Percentiles rank a stretch among this genome's conserved stretches.
These are phyloP conservation scores for Raffaelea albimanens DNA, from an alignment of 2,329 filamentous ascomycete species.

Conservation along the genomic window DNA sequence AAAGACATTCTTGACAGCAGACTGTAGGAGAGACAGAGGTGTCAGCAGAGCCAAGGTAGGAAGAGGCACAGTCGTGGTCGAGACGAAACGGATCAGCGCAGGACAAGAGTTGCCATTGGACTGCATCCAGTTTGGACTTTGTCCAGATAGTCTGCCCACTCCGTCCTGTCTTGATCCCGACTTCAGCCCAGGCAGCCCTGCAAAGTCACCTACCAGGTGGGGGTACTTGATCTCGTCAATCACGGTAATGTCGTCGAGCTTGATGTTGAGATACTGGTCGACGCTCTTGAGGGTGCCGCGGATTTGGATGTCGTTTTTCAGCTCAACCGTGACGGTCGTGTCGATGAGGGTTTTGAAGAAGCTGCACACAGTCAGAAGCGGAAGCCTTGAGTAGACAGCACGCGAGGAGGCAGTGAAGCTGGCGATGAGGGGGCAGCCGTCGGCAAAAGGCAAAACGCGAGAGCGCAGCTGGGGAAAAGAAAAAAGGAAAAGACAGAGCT, in stretches of 20 bases:
- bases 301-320: constrained; percentile 98
- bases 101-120: too few relatives aligned
- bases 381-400: not conserved
- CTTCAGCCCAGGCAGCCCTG: not conserved
- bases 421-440: too few relatives aligned
- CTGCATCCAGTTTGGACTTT: too few relatives aligned
- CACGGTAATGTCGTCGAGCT: constrained; percentile 89
- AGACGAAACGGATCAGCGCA: too few relatives aligned
- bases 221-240: constrained; percentile 92
- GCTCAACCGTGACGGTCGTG: constrained; percentile 92
- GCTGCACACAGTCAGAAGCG: constrained; percentile 37
- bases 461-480: not conserved
- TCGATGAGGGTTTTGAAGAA: constrained; percentile 99
- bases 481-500: not conserved
- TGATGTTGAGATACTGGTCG: constrained; percentile 98
- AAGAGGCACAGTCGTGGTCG: too few relatives aligned
- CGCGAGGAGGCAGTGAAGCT: too few relatives aligned
- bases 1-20: constrained; percentile 93
- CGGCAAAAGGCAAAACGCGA: too few relatives aligned
- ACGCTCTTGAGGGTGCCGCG: constrained; percentile 93
- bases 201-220: constrained; percentile 56
- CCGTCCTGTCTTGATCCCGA: too few relatives aligned
- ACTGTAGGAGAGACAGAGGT: constrained; percentile 30
- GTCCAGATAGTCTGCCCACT: too few relatives aligned
- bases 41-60: not conserved